A percentile compares a stretch with the other conserved stretches of the same genome.
phyloP scores from a whole-genome alignment of 2,329 filamentous ascomycete genomes.

The Aspergillus pseudoviridinutans region DNA sequence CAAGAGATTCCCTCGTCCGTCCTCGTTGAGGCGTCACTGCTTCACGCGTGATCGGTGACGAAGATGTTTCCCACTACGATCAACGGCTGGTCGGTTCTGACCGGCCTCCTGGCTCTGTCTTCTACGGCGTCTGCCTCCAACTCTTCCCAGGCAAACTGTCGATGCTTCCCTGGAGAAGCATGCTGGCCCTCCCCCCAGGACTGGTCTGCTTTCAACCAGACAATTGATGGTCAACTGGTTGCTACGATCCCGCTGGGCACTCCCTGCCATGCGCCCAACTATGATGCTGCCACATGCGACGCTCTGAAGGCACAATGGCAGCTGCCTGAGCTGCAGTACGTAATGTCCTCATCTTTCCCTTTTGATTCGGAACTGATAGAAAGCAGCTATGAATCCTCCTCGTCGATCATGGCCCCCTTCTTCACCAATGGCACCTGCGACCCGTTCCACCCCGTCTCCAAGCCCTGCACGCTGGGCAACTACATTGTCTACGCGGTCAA shows the following conservation, averaged over 20 bases:
- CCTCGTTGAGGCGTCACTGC: not conserved
- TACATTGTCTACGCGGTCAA: constrained; percentile 35
- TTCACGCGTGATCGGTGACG: too few relatives aligned
- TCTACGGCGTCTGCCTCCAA: not conserved
- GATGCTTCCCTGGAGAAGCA: constrained; percentile 50
- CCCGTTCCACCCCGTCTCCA: constrained; percentile 34
- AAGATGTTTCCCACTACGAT: not conserved
- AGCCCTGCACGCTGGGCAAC: constrained; percentile 26
- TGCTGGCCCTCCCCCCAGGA: constrained; percentile 49
- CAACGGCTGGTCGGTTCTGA: not conserved
- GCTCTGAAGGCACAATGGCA: constrained; percentile 44
- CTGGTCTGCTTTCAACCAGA: constrained; percentile 52
- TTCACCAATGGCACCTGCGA: constrained; percentile 41
- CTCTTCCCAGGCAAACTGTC: constrained; percentile 28
- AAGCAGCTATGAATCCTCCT: constrained; percentile 56
- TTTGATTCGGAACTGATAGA: not conserved
- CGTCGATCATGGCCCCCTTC: constrained; percentile 38
- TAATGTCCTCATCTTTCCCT: too few relatives aligned
- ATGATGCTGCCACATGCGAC: constrained; percentile 44
- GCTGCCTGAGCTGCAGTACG: constrained; percentile 44
- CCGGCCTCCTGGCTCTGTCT: constrained; percentile 1
- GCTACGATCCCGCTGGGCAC: constrained; percentile 51
- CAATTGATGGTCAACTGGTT: constrained; percentile 50
- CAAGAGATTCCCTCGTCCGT: too few relatives aligned
- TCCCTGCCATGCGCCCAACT: constrained; percentile 50